Evolutionary conservation across 2,329 filamentous ascomycete species (phyloP).

Genomic region (Emergomyces africanus): DNA sequence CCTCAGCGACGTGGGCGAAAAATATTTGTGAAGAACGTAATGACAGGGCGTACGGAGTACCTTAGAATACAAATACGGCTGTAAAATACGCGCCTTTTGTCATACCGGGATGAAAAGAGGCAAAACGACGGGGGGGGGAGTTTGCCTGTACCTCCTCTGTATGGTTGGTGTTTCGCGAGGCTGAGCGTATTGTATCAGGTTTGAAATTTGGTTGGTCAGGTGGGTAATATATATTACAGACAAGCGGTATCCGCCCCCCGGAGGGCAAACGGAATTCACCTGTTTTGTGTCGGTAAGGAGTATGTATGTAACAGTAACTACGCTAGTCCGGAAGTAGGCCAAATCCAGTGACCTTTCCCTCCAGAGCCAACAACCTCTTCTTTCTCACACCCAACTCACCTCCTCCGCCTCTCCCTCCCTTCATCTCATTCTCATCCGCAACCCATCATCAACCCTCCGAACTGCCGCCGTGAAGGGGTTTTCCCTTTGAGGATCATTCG

Average conservation of each 20-base stretch:
- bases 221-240: neutral
- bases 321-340: neutral
- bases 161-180: neutral
- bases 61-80: too few species aligned
- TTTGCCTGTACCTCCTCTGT: too few species aligned
- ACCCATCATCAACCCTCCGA: neutral
- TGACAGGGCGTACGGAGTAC: neutral
- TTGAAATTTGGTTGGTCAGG: neutral
- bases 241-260: too few species aligned
- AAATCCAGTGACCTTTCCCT: neutral
- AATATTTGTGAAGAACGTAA: neutral
- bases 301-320: neutral
- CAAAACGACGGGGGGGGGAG: too few species aligned
- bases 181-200: neutral
- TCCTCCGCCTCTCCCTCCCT: too few species aligned
- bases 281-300: neutral
- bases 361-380: neutral
- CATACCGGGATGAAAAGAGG: too few species aligned
- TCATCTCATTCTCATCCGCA: slow-evolving; percentile 1
- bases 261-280: neutral
- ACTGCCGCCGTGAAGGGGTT: neutral
- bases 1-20: neutral
- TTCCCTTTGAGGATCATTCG: neutral
- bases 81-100: neutral
- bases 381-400: slow-evolving; percentile 1